These are phyloP conservation scores for Metarhizium anisopliae DNA, from an alignment of 2,329 filamentous ascomycete genomes.

Conservation along the genomic window DNA sequence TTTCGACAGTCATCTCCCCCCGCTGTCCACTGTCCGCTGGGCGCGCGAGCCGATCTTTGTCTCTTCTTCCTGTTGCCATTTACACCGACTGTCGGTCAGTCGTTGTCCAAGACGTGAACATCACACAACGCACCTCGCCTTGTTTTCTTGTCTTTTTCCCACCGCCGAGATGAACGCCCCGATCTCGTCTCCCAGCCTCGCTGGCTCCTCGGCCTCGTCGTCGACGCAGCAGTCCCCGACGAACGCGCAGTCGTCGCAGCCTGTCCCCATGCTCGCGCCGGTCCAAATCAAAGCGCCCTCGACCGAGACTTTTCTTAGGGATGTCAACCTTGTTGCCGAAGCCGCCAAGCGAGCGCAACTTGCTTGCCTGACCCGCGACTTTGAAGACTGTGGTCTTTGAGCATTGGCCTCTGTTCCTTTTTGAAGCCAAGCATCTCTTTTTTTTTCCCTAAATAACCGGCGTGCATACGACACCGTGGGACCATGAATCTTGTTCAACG, in stretches of 20 bases:
- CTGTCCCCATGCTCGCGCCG: constrained; percentile 17
- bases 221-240: constrained; percentile 23
- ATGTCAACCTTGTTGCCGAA: constrained; percentile 82
- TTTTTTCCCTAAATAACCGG: neutral
- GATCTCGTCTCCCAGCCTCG: constrained; percentile 4
- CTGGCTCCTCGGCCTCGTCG: constrained; percentile 14
- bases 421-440: neutral
- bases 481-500: neutral
- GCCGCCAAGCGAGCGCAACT: constrained; percentile 90
- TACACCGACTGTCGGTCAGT: too few species aligned
- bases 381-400: constrained; percentile 61
- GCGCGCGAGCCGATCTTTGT: too few species aligned
- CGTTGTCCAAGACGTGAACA: too few species aligned
- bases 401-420: neutral
- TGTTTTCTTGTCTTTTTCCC: neutral
- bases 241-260: constrained; percentile 7
- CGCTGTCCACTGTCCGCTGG: too few species aligned
- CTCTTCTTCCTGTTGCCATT: too few species aligned
- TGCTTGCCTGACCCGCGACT: constrained; percentile 77
- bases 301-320: constrained; percentile 58
- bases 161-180: constrained; percentile 5
- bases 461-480: too few species aligned
- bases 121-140: neutral
- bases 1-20: too few species aligned
- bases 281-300: constrained; percentile 27